A percentile compares a stretch with the other conserved stretches of the same genome.
phyloP scores from a whole-genome alignment of 176 grass and related monocot genomes.

The Panicum miliaceum region DNA sequence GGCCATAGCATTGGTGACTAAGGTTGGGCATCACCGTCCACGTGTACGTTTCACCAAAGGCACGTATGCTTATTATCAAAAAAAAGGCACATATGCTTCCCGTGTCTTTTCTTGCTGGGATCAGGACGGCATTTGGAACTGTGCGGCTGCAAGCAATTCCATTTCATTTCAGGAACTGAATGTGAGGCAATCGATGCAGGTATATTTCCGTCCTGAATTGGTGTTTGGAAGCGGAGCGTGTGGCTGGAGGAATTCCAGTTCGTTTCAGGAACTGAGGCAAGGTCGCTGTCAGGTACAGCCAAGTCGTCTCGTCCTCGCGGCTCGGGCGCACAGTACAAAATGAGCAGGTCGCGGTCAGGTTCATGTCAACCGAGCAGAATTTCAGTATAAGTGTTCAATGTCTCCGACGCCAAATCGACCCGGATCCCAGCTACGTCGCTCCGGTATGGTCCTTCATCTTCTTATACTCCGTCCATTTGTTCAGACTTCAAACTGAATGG shows the following conservation, averaged over 20 bases:
- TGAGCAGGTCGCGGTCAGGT: constrained; percentile 2
- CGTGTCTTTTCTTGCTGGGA: background rate
- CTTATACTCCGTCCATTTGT: background rate
- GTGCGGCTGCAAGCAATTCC: too few species aligned
- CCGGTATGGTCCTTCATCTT: background rate
- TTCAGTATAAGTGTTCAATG: background rate
- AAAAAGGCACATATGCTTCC: background rate
- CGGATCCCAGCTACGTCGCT: background rate
- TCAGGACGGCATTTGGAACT: too few species aligned
- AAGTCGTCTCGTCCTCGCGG: background rate
- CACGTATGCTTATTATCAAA: too few species aligned
- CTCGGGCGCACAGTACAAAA: background rate
- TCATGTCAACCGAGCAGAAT: background rate
- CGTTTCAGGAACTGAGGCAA: background rate
- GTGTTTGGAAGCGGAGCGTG: background rate
- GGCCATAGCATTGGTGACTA: background rate
- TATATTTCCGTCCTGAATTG: background rate
- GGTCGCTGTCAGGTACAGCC: background rate
- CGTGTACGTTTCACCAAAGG: background rate
- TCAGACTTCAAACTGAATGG: background rate
- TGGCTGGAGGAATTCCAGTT: background rate
- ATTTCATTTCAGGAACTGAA: too few species aligned
- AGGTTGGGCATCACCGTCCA: background rate
- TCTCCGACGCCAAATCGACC: background rate
- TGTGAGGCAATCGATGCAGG: too few species aligned